These are phyloP conservation scores for Basidiobolus meristosporus DNA, from an alignment of 371 early-diverging fungal species.

Conservation along the genomic window DNA sequence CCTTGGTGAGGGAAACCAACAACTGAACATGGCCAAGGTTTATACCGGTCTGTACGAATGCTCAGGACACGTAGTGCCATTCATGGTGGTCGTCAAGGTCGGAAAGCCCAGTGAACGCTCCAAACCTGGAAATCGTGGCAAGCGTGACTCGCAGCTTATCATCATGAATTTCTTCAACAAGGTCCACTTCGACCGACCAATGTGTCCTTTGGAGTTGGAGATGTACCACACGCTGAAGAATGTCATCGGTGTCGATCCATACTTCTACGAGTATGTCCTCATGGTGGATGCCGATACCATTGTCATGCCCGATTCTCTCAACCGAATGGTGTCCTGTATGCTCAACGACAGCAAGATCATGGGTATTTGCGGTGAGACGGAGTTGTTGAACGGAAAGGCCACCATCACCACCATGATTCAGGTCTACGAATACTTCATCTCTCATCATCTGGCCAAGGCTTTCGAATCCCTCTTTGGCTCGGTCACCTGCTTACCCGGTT, in stretches of 20 bases:
- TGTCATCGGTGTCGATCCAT: slow-evolving; percentile 69
- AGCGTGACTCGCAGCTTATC: slow-evolving; percentile 98
- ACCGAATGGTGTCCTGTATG: slow-evolving; percentile 52
- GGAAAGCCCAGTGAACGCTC: slow-evolving; percentile 63
- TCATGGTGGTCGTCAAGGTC: slow-evolving; percentile 86
- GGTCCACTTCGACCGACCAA: slow-evolving; percentile 80
- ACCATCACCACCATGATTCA: slow-evolving; percentile 91
- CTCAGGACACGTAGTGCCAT: slow-evolving; percentile 79
- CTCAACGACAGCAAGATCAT: slow-evolving; percentile 63
- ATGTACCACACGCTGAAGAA: slow-evolving; percentile 85
- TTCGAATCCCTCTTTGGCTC: slow-evolving; percentile 69
- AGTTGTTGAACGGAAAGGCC: slow-evolving; percentile 68
- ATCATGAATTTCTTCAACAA: slow-evolving; percentile 97
- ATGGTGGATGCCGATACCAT: slow-evolving; percentile 94
- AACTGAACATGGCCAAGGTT: slow-evolving; percentile 92
- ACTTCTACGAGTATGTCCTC: slow-evolving; percentile 75
- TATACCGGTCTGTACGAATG: slow-evolving; percentile 93
- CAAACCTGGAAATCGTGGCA: slow-evolving; percentile 96
- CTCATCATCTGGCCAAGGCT: slow-evolving; percentile 72
- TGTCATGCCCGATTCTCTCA: slow-evolving; percentile 48
- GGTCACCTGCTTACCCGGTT: slow-evolving; percentile 90
- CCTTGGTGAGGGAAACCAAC: slow-evolving; percentile 75
- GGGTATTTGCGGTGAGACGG: slow-evolving; percentile 73
- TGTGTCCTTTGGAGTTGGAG: slow-evolving; percentile 83
- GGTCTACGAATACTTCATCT: slow-evolving; percentile 73